Base-by-base conservation (phyloP, 140 eudicot species). In the Stevia rebaudiana region DNA sequence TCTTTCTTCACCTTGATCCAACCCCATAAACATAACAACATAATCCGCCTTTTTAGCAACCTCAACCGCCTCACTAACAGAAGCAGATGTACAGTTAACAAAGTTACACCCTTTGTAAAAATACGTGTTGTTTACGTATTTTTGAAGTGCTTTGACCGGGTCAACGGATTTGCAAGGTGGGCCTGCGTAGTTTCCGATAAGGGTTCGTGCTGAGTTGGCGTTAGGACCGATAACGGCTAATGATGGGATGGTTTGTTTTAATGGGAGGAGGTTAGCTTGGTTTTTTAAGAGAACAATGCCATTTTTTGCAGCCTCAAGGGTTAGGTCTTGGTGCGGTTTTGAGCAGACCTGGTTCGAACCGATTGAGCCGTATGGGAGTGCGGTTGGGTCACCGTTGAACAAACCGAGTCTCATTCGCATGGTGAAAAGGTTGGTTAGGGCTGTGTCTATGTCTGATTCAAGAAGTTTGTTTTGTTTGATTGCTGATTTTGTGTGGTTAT, bases 211-310 rank as follows among this genome's bases (percentile, higher is more conserved):
- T 56, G 74, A 63, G 67, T 92, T 75, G 72, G 89, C 98, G 48
- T 83, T 85, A 10, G 96, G 98, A 18, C 98, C 98, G 0, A 92
- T 92, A 0, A 92, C 84, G 6, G 96, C 98, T 10, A 92, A 73
- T 8, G 95, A 86, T 21, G 84, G 73, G 42, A 65, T 61, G 61
- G 81, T 49, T 68, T 82, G 86, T 17, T 79, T 67, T 21, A 90
- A 74, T 0, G 97, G 95, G 40, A 90, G 95, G 63, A 92, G 79
- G 44, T 72, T 81, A 24, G 75, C 81, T 0, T 80, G 36, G 82
- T 92, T 92, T 71, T 92, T 92, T 31, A 92, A 59, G 15, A 92
- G 92, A 36, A 92, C 98, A 53, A 92, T 83, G 78, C 98, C 98
- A 4, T 72, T 60, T 65, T 78, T 73, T 23, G 98, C 98, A 35